Evolutionary conservation across 2,329 filamentous ascomycete species (phyloP).

Genomic region (Teratosphaeria zuluensis): DNA sequence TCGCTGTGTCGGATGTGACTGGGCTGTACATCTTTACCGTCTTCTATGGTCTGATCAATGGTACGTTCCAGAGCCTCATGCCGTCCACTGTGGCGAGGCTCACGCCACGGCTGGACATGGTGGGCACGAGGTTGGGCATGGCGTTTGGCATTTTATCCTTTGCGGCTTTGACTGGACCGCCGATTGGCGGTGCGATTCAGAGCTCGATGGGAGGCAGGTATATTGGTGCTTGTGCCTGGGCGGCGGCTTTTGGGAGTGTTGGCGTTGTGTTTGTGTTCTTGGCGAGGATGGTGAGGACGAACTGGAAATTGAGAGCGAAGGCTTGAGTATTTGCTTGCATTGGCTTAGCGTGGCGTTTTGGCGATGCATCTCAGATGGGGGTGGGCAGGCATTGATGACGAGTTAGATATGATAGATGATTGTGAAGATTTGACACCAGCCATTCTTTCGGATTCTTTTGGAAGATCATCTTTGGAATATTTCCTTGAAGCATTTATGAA

Average conservation of each 20-base stretch:
- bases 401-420: background rate
- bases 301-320: background rate
- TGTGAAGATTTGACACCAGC: background rate
- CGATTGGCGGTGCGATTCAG: slow-evolving; percentile 39
- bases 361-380: background rate
- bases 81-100: slow-evolving; percentile 34
- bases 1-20: slow-evolving; percentile 33
- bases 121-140: slow-evolving; percentile 40
- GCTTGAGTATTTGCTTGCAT: background rate
- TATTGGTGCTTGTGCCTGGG: slow-evolving; percentile 35
- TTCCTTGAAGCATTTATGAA: background rate
- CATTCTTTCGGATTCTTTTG: background rate
- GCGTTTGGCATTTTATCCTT: slow-evolving; percentile 36
- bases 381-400: background rate
- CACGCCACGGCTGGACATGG: slow-evolving; percentile 37
- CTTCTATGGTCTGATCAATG: slow-evolving; percentile 36
- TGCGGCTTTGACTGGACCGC: slow-evolving; percentile 37
- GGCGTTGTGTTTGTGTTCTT: background rate
- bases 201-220: slow-evolving; percentile 31
- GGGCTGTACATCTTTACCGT: slow-evolving; percentile 36
- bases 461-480: background rate
- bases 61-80: slow-evolving; percentile 37
- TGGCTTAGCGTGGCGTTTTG: background rate
- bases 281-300: background rate
- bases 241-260: slow-evolving; percentile 16